Conservation (phyloP, 108 stramenopile species). For the Cyclotella cryptica region DNA sequence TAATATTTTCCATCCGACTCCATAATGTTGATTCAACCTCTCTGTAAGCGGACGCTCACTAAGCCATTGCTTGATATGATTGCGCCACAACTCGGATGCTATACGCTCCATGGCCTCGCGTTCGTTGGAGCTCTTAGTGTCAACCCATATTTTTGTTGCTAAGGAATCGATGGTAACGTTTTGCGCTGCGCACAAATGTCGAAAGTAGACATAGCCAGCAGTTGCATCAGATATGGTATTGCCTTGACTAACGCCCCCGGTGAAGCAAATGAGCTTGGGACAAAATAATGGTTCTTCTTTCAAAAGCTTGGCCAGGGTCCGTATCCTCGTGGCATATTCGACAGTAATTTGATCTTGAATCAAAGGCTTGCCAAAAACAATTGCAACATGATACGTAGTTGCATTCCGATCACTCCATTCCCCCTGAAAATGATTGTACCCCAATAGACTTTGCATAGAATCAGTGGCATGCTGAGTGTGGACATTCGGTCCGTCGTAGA, state of each 20-base stretch:
- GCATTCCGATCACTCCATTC: conserved; percentile 45
- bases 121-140: conserved; percentile 34
- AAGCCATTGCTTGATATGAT: conserved; percentile 57
- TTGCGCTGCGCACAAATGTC: conserved; percentile 67
- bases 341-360: conserved; percentile 70
- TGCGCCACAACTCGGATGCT: conserved; percentile 42
- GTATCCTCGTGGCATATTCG: conserved; percentile 76
- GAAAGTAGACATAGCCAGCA: conserved; percentile 76
- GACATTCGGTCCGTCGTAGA: conserved; percentile 3
- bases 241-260: conserved; percentile 33
- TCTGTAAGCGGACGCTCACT: conserved; percentile 29
- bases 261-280: conserved; percentile 74
- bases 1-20: conserved; percentile 54
- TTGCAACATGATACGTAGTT: conserved; percentile 58
- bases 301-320: conserved; percentile 61
- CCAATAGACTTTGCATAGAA: conserved; percentile 45
- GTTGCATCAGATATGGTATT: conserved; percentile 56
- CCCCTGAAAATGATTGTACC: conserved; percentile 40
- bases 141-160: conserved; percentile 44
- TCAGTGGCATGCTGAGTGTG: conserved; percentile 38
- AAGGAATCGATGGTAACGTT: conserved; percentile 55
- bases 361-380: conserved; percentile 75
- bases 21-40: conserved; percentile 49
- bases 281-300: conserved; percentile 58
- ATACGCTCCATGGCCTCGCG: conserved; percentile 52